Percentiles rank a stretch among this genome's conserved stretches.
phyloP scores from a whole-genome alignment of 1,139 yeast genomes.

The Scheffersomyces stambukii region DNA sequence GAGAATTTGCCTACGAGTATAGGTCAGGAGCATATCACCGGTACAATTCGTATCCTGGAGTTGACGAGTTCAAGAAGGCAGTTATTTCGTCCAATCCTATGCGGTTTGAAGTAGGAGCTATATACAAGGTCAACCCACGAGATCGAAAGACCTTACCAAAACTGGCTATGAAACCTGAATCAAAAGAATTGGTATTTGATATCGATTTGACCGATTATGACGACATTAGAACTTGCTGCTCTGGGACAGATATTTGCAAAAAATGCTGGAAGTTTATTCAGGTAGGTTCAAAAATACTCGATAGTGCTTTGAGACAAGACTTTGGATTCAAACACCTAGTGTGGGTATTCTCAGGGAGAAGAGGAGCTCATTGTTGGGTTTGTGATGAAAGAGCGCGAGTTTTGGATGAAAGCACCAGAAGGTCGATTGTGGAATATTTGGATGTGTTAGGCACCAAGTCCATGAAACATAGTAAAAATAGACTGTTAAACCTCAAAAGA shows the following conservation, averaged over 20 bases:
- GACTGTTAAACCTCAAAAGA: conserved; percentile 57
- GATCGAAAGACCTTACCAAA: conserved; percentile 80
- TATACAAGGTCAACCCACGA: conserved; percentile 80
- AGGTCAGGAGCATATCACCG: conserved; percentile 85
- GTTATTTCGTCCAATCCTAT: conserved; percentile 76
- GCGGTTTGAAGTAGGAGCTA: conserved; percentile 94
- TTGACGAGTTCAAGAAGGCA: conserved; percentile 71
- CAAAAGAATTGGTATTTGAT: conserved; percentile 91
- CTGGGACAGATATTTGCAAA: conserved; percentile 75
- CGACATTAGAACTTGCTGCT: conserved; percentile 88
- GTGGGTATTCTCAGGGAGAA: conserved; percentile 98
- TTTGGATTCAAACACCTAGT: conserved; percentile 83
- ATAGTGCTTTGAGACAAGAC: conserved; percentile 70
- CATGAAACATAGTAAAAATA: conserved; percentile 25
- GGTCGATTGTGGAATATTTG: conserved; percentile 78
- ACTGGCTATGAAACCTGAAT: conserved; percentile 71
- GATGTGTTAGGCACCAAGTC: conserved; percentile 64
- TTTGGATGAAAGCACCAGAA: conserved; percentile 68
- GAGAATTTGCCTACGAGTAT: conserved; percentile 92
- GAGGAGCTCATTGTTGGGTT: conserved; percentile 99
- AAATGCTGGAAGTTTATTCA: conserved; percentile 95
- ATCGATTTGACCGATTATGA: conserved; percentile 98
- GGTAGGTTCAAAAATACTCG: conserved; percentile 78
- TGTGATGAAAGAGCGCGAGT: conserved; percentile 79
- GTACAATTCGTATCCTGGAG: conserved; percentile 68